A percentile compares a stretch with the other conserved stretches of the same genome.
These are phyloP conservation scores for Eutypa lata DNA, from an alignment of 2,329 filamentous ascomycete genomes.

Conservation along the genomic window DNA sequence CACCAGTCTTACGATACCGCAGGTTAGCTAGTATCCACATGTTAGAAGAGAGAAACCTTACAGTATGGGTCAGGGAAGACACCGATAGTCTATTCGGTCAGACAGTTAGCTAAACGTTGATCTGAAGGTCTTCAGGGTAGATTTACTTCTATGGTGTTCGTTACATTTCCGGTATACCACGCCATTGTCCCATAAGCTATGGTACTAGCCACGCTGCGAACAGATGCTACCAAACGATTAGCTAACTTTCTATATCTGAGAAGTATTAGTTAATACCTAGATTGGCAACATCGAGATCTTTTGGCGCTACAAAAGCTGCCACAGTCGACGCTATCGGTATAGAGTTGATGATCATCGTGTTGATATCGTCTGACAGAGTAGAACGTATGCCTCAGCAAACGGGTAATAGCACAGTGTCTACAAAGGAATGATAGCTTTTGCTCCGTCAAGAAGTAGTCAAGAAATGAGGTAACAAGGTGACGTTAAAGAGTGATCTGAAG, in stretches of 20 bases:
- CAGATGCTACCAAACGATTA: constrained; percentile 46
- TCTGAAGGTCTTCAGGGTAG: not conserved
- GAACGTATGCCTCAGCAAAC: not conserved
- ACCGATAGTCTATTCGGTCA: constrained; percentile 50
- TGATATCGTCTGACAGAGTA: not conserved
- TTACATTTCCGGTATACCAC: constrained; percentile 62
- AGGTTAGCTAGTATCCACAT: constrained; percentile 19
- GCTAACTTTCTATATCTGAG: not conserved
- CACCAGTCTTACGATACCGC: constrained; percentile 51
- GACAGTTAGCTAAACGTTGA: not conserved
- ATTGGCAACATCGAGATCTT: constrained; percentile 36
- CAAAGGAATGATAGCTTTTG: not conserved
- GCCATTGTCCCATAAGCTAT: constrained; percentile 60
- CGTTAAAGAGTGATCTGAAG: not conserved
- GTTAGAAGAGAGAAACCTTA: constrained; percentile 36
- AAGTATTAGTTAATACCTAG: constrained; percentile 10
- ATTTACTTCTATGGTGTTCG: constrained; percentile 44
- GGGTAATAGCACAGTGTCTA: not conserved
- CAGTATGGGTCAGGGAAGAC: constrained; percentile 65
- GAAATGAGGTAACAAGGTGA: not conserved
- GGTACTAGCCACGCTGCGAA: constrained; percentile 58
- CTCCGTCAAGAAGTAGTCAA: not conserved
- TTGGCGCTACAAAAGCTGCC: constrained; percentile 29
- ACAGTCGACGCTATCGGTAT: constrained; percentile 21
- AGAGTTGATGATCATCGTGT: constrained; percentile 27